phyloP scores from a whole-genome alignment of 352 stramenopile genomes.

The Phytophthora quininea region DNA sequence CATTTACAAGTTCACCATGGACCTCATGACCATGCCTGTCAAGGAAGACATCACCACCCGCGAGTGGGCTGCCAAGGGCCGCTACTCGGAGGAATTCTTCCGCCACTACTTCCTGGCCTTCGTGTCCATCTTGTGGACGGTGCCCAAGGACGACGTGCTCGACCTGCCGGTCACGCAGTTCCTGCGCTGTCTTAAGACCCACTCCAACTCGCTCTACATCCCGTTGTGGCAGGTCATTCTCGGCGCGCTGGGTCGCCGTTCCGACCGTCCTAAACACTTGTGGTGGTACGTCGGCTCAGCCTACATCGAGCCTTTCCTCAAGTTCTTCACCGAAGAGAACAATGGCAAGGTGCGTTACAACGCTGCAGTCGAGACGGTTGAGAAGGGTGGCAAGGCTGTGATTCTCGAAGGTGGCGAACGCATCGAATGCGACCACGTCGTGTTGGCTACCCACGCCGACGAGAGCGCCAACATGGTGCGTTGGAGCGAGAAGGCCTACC shows the following conservation, averaged over 20 bases:
- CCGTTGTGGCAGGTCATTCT: constrained; percentile 87
- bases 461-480: constrained; percentile 75
- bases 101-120: constrained; percentile 90
- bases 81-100: constrained; percentile 87
- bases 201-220: constrained; percentile 89
- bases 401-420: constrained; percentile 69
- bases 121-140: constrained; percentile 86
- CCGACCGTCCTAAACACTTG: constrained; percentile 81
- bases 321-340: constrained; percentile 84
- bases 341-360: constrained; percentile 84
- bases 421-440: constrained; percentile 86
- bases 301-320: constrained; percentile 87
- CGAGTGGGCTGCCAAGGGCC: constrained; percentile 70
- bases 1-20: constrained; percentile 89
- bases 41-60: constrained; percentile 77
- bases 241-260: constrained; percentile 69
- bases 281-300: constrained; percentile 88
- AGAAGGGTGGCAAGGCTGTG: constrained; percentile 84
- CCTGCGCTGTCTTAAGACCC: constrained; percentile 86
- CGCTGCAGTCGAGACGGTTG: constrained; percentile 62
- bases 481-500: constrained; percentile 69
- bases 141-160: constrained; percentile 85
- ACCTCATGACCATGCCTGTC: constrained; percentile 85
- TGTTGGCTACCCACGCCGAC: constrained; percentile 84
- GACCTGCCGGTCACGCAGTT: constrained; percentile 85